Evolutionary conservation across 2,329 filamentous ascomycete species (phyloP).

Genomic region (Ophioceras dolichostomum): DNA sequence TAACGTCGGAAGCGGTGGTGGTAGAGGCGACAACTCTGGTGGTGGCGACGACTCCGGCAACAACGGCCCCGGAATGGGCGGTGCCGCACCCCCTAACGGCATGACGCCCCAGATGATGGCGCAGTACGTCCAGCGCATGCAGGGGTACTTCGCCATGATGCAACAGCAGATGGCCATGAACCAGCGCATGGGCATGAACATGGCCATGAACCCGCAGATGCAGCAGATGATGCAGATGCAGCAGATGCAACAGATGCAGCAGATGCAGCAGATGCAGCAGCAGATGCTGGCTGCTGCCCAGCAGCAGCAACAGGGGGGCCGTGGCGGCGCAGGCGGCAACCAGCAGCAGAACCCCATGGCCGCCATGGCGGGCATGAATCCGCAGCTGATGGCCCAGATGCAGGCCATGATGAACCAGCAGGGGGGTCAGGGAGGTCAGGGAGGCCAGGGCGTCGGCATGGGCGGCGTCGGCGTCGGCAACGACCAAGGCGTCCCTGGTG

Average conservation of each 20-base stretch:
- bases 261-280: constrained; percentile 40
- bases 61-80: not conserved
- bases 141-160: constrained; percentile 93
- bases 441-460: too few relatives aligned
- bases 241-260: constrained; percentile 36
- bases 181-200: constrained; percentile 45
- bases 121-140: constrained; percentile 97
- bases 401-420: too few relatives aligned
- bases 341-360: constrained; percentile 25
- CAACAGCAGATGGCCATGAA: constrained; percentile 87
- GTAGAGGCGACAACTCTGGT: constrained; percentile 12
- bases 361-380: constrained; percentile 28
- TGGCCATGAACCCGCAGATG: constrained; percentile 64
- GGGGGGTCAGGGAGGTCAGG: too few relatives aligned
- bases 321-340: constrained; percentile 8
- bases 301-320: constrained; percentile 19
- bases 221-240: constrained; percentile 67
- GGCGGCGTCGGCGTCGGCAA: constrained; percentile 10
- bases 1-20: not conserved
- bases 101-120: constrained; percentile 98
- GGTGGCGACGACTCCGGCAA: constrained; percentile 9
- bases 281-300: constrained; percentile 34
- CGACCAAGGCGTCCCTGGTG: constrained; percentile 18
- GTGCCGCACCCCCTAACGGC: constrained; percentile 32
- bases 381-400: too few relatives aligned